phyloP scores from a whole-genome alignment of 2,329 filamentous ascomycete species.

The Diaporthe humulicola region DNA sequence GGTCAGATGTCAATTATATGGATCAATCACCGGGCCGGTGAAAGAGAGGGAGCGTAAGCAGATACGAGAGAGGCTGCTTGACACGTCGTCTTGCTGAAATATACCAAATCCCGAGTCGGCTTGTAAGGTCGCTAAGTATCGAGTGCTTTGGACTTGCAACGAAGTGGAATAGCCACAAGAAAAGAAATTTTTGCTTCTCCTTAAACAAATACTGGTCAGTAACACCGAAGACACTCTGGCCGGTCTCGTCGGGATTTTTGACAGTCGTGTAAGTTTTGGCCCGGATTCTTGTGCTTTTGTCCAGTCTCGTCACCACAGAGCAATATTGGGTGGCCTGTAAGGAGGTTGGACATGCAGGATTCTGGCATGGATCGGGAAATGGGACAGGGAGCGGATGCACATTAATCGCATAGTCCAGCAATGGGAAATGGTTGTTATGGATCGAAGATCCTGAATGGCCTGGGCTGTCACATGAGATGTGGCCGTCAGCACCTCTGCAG shows the following conservation, averaged over 20 bases:
- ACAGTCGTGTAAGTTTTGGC: background rate
- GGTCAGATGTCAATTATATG: constrained; percentile 8
- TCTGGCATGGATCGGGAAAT: constrained; percentile 14
- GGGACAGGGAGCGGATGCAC: constrained; percentile 29
- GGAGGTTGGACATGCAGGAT: background rate
- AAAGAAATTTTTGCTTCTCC: background rate
- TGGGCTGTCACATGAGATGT: background rate
- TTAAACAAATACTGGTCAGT: background rate
- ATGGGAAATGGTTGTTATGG: background rate
- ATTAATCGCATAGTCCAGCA: background rate
- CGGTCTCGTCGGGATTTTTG: background rate
- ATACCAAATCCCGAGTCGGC: background rate
- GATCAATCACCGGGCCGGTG: constrained; percentile 16
- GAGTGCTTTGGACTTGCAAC: background rate
- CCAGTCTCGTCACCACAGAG: background rate
- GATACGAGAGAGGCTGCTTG: background rate
- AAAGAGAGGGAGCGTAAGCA: constrained; percentile 1
- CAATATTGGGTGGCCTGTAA: background rate
- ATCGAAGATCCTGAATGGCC: constrained; percentile 10
- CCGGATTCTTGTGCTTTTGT: background rate
- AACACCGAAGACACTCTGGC: background rate
- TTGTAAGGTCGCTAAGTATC: too few relatives aligned
- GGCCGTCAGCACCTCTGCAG: constrained; percentile 11
- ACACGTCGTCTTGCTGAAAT: too few relatives aligned
- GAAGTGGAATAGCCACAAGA: background rate